phyloP scores from a whole-genome alignment of 441 rosid species.

The Pelargonium myrrhifolium region DNA sequence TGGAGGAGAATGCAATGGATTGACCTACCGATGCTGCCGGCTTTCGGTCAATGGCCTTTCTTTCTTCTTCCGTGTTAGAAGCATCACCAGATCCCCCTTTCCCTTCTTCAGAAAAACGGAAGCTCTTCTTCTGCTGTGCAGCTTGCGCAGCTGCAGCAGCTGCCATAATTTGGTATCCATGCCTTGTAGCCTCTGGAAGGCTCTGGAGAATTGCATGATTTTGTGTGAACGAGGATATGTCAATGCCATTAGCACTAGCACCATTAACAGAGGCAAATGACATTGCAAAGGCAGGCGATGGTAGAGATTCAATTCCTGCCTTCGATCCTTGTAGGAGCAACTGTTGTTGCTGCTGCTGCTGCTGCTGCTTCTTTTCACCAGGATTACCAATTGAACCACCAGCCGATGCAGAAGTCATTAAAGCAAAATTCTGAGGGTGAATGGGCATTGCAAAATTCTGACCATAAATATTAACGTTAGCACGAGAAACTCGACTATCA shows the following conservation, averaged over 20 bases:
- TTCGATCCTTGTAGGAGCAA: slow-evolving; percentile 45
- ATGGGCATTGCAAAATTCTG: slow-evolving; percentile 63
- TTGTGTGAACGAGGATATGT: slow-evolving; percentile 62
- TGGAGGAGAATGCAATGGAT: slow-evolving; percentile 73
- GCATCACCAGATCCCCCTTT: slow-evolving; percentile 44
- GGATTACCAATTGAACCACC: slow-evolving; percentile 35
- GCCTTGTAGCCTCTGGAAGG: slow-evolving; percentile 66
- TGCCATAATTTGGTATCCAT: slow-evolving; percentile 49
- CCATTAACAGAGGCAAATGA: slow-evolving; percentile 71
- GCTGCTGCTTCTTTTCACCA: slow-evolving; percentile 55
- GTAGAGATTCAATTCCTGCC: slow-evolving; percentile 50
- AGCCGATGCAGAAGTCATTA: slow-evolving; percentile 48
- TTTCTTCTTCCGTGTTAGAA: slow-evolving; percentile 55
- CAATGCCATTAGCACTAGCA: slow-evolving; percentile 40
- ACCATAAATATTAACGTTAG: slow-evolving; percentile 45
- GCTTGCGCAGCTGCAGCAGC: slow-evolving; percentile 60
- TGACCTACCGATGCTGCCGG: slow-evolving; percentile 43
- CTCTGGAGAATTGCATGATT: slow-evolving; percentile 67
- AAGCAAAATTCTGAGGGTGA: slow-evolving; percentile 55
- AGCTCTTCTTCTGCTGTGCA: slow-evolving; percentile 70
- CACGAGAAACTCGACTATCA: slow-evolving; percentile 58
- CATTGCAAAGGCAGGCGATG: slow-evolving; percentile 78
- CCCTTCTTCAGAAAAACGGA: slow-evolving; percentile 55
- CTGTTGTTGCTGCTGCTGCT: slow-evolving; percentile 30
- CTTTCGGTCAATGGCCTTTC: slow-evolving; percentile 51